Base-by-base conservation (phyloP, 129 eudicot genomes). In the Heracleum sosnowskyi region DNA sequence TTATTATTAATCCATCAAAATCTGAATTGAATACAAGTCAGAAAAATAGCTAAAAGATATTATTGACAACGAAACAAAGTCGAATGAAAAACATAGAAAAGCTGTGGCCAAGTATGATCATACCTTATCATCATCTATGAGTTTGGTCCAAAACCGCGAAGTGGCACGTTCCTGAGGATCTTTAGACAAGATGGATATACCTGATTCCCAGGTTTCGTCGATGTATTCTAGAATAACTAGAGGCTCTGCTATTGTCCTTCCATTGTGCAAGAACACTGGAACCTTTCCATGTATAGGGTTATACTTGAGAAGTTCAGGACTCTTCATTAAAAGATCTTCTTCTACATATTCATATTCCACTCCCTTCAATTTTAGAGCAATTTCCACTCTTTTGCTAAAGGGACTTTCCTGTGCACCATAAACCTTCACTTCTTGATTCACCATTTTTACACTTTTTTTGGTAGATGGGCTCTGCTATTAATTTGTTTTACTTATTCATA, bases 141-240 rank as follows among this genome's bases (percentile, higher is more conserved):
- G 78, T 39, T 77, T 80, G 82, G 76, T 44, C 76, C 87, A 87
- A 63, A 85, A 80, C 63, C 91, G 88, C 6, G 85, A 86, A 77
- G 33, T 75, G 46, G 91, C 87, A 78, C 77, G 76, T 17, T 78
- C 88, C 78, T 80, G 76, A 39, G 88, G 88, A 34, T 85, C 77
- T 33, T 78, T 33, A 69, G 88, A 87, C 53, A 87, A 34, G 64
- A 78, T 39, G 46, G 87, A 72, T 66, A 53, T 0, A 6, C 76
- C 51, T 1, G 75, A 70, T 7, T 22, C 29, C 76, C 76, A 72
- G 5, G 76, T 40, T 40, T 72, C 76, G 4, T 72, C 76, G n/a
- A 72, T 72, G 76, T 72, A 72, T 26, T 40, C 76, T 6, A 72
- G 33, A 72, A 72, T 72, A 17, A 72, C 22, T 3, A 72, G 51